Conservation (phyloP, 2,329 filamentous ascomycete genomes). For the Myriangium duriaei region DNA sequence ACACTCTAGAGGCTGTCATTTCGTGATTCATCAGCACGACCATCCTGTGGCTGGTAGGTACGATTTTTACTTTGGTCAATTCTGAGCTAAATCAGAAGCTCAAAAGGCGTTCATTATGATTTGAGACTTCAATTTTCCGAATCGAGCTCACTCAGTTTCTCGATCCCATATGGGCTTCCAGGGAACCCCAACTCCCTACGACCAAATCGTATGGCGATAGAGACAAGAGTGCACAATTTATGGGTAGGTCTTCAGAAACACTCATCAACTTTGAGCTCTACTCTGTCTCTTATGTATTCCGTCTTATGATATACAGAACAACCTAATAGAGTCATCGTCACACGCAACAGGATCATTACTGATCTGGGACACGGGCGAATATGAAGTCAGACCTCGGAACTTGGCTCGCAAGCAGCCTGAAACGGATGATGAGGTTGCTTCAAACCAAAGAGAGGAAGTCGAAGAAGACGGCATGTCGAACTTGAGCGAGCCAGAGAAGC, state of each 20-base stretch:
- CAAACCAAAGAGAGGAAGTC: conserved; percentile 12
- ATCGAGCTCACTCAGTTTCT: conserved; percentile 50
- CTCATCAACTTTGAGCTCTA: conserved; percentile 1
- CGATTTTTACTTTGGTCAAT: not conserved
- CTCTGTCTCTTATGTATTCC: not conserved
- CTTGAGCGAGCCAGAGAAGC: conserved; percentile 23
- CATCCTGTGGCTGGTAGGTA: conserved; percentile 51
- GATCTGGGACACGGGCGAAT: conserved; percentile 36
- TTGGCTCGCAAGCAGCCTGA: conserved; percentile 13
- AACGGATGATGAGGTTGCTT: conserved; percentile 23
- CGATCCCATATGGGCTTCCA: conserved; percentile 32
- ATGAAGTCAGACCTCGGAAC: conserved; percentile 24
- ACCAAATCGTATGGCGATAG: conserved; percentile 31
- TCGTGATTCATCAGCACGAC: conserved; percentile 62
- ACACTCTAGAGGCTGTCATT: conserved; percentile 35
- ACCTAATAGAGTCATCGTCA: conserved; percentile 32
- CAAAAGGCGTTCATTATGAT: conserved; percentile 39
- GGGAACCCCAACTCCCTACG: conserved; percentile 29
- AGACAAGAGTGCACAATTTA: conserved; percentile 33
- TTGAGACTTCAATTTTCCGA: conserved; percentile 57
- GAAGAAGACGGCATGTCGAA: not conserved
- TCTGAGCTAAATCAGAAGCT: not conserved
- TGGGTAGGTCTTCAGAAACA: conserved; percentile 26
- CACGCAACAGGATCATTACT: conserved; percentile 31
- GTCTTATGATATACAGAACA: conserved; percentile 22